Evolutionary conservation across 2,329 filamentous ascomycete species (phyloP), one percentile per base, ranked within the genome.

Genomic region (Periconia macrospinosa): DNA sequence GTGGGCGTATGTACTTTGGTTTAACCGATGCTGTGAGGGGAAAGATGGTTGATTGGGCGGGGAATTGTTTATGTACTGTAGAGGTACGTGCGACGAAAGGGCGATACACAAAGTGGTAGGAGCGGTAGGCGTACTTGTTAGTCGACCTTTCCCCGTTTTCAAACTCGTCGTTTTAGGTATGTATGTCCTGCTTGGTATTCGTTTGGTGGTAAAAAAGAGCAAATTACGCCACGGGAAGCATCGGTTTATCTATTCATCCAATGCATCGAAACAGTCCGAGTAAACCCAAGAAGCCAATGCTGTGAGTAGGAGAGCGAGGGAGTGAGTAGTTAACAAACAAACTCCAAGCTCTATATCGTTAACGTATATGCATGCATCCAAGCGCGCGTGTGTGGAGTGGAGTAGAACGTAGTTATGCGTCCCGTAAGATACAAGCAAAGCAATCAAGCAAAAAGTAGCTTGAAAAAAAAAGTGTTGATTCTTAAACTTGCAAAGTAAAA

Each of bases 101-200:
- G 20, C 20, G 47, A 33, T 45, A 35, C 27, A 27, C 33, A 47
- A 44, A 41, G 43, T 56, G 23, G 48, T 52, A 43, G 23, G 11
- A 23, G 18, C 33, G 33, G 33, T n/a, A 37, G 33, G 15, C 33
- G 33, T 37, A 37, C 5, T 13, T 13, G 33, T 37, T 13, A 37
- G 33, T 13, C 33, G 15, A n/a, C 23, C 23, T 27, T 27, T 8
- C 23, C 23, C 23, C 23, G 23, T 8, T 27, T 27, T 3, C 23
- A 27, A 3, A 27, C 23, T 27, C 23, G 23, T 27, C 23, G 23
- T 3, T 27, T 14, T 37, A 10, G 11, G 33, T 37, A 37, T 13
- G 11, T 33, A 33, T 7, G 30, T 33, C 13, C 30, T 33, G 13
- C 8, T 33, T n/a, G 15, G 33, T n/a, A 37, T 13, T 6, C 33